Base-by-base conservation (phyloP, 345 rosid genomes). In the Ailanthus altissimus region DNA sequence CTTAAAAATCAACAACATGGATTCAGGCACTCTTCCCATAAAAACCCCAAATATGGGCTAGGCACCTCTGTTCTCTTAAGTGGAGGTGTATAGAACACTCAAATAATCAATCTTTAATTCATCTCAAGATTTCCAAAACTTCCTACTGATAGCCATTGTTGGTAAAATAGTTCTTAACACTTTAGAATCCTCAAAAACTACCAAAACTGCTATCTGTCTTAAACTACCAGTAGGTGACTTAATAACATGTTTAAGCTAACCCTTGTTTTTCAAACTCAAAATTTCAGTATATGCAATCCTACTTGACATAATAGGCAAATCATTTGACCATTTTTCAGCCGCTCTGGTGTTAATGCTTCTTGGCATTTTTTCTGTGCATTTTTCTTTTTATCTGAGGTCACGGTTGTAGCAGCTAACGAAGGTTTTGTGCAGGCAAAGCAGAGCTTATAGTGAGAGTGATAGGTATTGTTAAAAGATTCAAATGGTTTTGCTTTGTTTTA, bases 41-140 rank as follows among this genome's bases (percentile, higher is more conserved):
- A 78, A 83, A 94, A 86, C 57, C 97, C 94, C 75, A 94, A 78
- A 85, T 90, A 94, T 6, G 97, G 92, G 64, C 82, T 50, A 6
- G 98, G 97, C 63, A 91, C 68, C 60, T 89, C 91, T 0, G 93
- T 91, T 81, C 68, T 92, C 88, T 90, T 94, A 75, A 94, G 79
- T 2, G 97, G 97, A 83, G 98, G 98, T 1, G 85, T 74, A 80
- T 89, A 94, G 0, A 26, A 94, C 92, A 79, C 93, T 91, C 6
- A 82, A 62, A 53, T 87, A 59, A 80, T 90, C 97, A 13, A 94
- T 81, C 67, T 83, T 85, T 76, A 91, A 85, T 83, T 86, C 88
- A 75, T 88, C 90, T 96, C 98, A 94, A 20, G 77, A 82, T 51
- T 91, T 90, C 98, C 98, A 94, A 79, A 94, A 94, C 86, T 85